Conservation (phyloP, 129 eudicot genomes). For the Cynara cardunculus region DNA sequence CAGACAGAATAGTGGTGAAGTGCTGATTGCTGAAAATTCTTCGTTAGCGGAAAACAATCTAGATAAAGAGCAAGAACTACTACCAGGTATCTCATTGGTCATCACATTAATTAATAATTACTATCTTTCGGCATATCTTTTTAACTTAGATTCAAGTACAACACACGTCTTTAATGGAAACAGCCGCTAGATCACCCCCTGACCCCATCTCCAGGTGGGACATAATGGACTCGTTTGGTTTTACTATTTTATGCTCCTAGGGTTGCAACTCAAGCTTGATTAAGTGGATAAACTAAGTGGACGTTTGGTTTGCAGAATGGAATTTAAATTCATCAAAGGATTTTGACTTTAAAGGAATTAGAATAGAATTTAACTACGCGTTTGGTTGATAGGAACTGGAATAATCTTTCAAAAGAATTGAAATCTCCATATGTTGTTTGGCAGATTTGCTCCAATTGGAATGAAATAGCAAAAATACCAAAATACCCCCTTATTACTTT, state of each 20-base stretch:
- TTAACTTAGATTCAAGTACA: neutral
- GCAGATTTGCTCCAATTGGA: too few relatives aligned
- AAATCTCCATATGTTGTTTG: too few relatives aligned
- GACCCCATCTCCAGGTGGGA: neutral
- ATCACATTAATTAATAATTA: conserved; percentile 2
- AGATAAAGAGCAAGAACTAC: conserved; percentile 68
- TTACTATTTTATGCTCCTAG: neutral
- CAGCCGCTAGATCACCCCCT: neutral
- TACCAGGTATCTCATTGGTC: conserved; percentile 46
- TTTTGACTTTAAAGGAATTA: too few relatives aligned
- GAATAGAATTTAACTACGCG: too few relatives aligned
- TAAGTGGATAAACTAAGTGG: neutral
- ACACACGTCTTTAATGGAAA: neutral
- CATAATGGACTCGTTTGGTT: neutral
- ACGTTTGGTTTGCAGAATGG: too few relatives aligned
- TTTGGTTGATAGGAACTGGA: too few relatives aligned
- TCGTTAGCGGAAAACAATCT: conserved; percentile 40
- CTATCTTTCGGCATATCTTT: neutral
- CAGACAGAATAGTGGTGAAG: conserved; percentile 43
- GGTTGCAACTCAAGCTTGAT: neutral
- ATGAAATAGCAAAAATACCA: too few relatives aligned
- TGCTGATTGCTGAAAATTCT: conserved; percentile 41
- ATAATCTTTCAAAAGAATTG: too few relatives aligned
- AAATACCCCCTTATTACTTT: too few relatives aligned
- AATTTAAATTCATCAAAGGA: too few relatives aligned